Evolutionary conservation across 2,329 filamentous ascomycete species (phyloP), one percentile per base, ranked within the genome.

Genomic region (Colletotrichum coccodes): DNA sequence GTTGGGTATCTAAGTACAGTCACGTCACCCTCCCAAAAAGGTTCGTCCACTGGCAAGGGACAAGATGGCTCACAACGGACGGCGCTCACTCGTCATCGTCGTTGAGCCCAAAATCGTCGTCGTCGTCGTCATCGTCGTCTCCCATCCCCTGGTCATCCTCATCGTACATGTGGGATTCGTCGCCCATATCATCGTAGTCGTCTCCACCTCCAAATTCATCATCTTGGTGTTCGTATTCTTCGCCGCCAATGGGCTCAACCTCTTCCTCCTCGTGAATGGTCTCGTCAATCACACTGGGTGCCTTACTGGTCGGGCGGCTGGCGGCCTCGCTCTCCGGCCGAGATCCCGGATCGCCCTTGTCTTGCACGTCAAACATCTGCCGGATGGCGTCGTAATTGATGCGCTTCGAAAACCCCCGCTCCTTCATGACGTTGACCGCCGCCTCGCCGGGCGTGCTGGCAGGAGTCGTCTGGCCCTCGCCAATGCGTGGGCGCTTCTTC

Each of bases 351-450:
- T 83, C 84, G 2, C 76, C 78, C 38, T 77, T 76, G 71, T 82
- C 80, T 26, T 79, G 78, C 72, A 81, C 78, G 72, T 86, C 84
- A 70, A 91, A 90, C 28, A 91, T 83, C 67, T 83, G 86, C 50
- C 84, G 82, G 71, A 91, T 87, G 42, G 86, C 87, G 61, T 88
- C 86, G 78, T 94, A 94, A 73, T 94, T 93, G 76, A 94, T 92
- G 75, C 92, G 91, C 79, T 90, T 92, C 71, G 90, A 93, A 79
- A 90, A 92, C 0, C 87, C 87, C 52, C 91, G 85, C 64, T 89
- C 87, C 77, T 92, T 91, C 76, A 93, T 83, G 72, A 91, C 91
- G 64, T 88, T 87, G 70, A 89, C 85, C 16, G 91, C 91, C 1
- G 92, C 92, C 76, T 94, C 92, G 3, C 87, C 90, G 0, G 92